Evolutionary conservation across 257 asterid species (phyloP).

Genomic region (Knoxia roxburghii): DNA sequence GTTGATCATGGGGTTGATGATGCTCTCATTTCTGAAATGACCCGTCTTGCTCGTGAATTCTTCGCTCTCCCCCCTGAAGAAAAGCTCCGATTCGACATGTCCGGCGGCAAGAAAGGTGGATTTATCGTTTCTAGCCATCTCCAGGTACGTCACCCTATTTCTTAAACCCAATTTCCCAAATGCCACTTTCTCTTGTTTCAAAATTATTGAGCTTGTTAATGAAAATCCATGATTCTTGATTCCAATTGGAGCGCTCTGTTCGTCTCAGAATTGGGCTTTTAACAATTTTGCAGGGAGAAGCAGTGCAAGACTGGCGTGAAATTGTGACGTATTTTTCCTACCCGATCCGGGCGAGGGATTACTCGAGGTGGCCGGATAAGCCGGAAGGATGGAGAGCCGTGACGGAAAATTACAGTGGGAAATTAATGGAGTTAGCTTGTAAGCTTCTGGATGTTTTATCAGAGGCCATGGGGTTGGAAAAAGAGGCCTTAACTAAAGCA

Average conservation of each 20-base stretch:
- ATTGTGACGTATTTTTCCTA: constrained; percentile 72
- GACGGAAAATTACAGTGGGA: constrained; percentile 48
- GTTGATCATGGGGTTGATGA: constrained; percentile 65
- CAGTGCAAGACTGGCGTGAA: constrained; percentile 87
- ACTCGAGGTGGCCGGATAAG: constrained; percentile 75
- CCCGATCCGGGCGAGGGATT: constrained; percentile 63
- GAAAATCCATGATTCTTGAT: too few species aligned
- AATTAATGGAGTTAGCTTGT: constrained; percentile 54
- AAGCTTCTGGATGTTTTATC: constrained; percentile 55
- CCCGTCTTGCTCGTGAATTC: constrained; percentile 45
- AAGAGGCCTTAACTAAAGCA: constrained; percentile 61
- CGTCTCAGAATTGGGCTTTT: not conserved
- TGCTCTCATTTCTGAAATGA: constrained; percentile 42
- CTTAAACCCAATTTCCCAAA: not conserved
- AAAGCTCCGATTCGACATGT: constrained; percentile 69
- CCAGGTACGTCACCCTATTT: constrained; percentile 33
- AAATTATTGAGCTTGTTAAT: too few species aligned
- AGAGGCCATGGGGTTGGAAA: constrained; percentile 74
- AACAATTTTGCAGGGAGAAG: constrained; percentile 53
- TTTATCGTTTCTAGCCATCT: constrained; percentile 80
- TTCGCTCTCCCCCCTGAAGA: constrained; percentile 52
- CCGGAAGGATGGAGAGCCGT: constrained; percentile 67
- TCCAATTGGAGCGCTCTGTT: too few species aligned
- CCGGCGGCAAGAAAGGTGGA: constrained; percentile 84
- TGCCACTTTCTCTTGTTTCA: too few species aligned